phyloP scores from a whole-genome alignment of 2,329 filamentous ascomycete genomes.

The Penicillium sp. region DNA sequence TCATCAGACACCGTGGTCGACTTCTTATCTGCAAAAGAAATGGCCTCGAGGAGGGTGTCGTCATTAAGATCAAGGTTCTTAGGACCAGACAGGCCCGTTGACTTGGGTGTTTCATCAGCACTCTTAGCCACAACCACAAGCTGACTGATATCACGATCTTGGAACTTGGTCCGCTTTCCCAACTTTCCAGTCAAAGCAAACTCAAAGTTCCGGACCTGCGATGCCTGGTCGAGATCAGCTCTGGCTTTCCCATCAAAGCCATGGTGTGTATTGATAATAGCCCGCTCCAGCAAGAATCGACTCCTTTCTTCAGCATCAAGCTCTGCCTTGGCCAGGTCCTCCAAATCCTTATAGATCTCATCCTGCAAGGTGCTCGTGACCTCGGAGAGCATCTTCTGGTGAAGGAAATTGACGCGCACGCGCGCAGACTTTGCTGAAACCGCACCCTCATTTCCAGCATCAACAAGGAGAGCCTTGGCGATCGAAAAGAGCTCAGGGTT shows the following conservation, averaged over 20 bases:
- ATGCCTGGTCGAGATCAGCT: slow-evolving; percentile 69
- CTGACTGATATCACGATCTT: slow-evolving; percentile 65
- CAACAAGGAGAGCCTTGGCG: slow-evolving; percentile 62
- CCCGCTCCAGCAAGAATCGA: slow-evolving; percentile 77
- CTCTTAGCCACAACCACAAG: slow-evolving; percentile 89
- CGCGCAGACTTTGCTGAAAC: slow-evolving; percentile 58
- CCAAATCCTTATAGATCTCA: slow-evolving; percentile 61
- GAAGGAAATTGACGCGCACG: slow-evolving; percentile 72
- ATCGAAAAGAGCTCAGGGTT: slow-evolving; percentile 81
- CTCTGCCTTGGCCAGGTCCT: slow-evolving; percentile 48
- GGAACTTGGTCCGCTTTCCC: slow-evolving; percentile 62
- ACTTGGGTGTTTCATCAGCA: slow-evolving; percentile 40
- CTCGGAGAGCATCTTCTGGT: slow-evolving; percentile 68
- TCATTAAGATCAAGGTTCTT: slow-evolving; percentile 80
- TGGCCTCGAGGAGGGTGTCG: slow-evolving; percentile 86
- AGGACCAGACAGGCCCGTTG: slow-evolving; percentile 50
- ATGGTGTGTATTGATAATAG: slow-evolving; percentile 80
- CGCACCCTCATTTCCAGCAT: slow-evolving; percentile 45
- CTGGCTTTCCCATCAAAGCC: slow-evolving; percentile 76
- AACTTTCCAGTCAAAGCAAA: slow-evolving; percentile 84
- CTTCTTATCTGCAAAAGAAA: slow-evolving; percentile 68
- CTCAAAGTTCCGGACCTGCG: slow-evolving; percentile 66
- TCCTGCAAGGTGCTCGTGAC: slow-evolving; percentile 61
- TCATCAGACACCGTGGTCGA: slow-evolving; percentile 43
- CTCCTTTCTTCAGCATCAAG: slow-evolving; percentile 55